Evolutionary conservation across 805 yeast species (phyloP).

Genomic region (Millerozyma miso): DNA sequence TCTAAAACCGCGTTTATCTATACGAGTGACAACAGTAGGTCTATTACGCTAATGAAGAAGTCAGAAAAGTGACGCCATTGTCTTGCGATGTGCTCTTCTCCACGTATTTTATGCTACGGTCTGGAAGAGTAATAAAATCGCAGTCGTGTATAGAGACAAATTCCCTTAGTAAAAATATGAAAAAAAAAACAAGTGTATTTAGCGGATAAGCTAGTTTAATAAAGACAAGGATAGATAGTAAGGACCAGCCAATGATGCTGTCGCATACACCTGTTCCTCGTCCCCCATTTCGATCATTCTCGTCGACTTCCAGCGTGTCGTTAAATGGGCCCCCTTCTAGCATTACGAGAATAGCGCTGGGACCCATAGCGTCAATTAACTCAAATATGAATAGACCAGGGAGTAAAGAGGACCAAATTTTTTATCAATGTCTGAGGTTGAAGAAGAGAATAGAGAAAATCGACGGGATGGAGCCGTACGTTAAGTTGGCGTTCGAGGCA

Average conservation of each 20-base stretch:
- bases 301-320: constrained; percentile 29
- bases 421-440: constrained; percentile 58
- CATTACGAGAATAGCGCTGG: constrained; percentile 40
- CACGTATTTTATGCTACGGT: background rate
- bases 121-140: background rate
- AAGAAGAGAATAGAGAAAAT: constrained; percentile 53
- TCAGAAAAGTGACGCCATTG: constrained; percentile 5
- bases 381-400: constrained; percentile 61
- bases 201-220: background rate
- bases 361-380: constrained; percentile 39
- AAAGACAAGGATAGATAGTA: background rate
- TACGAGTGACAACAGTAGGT: constrained; percentile 27
- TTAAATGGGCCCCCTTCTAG: constrained; percentile 26
- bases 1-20: constrained; percentile 27
- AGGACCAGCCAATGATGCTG: constrained; percentile 6
- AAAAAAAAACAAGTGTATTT: background rate
- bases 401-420: constrained; percentile 61
- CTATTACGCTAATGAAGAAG: constrained; percentile 20
- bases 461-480: constrained; percentile 65
- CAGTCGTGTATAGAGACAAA: background rate
- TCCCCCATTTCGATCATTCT: constrained; percentile 36
- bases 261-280: constrained; percentile 14
- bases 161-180: background rate
- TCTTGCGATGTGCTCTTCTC: background rate
- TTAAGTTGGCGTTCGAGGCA: constrained; percentile 57